Evolutionary conservation across 805 yeast genomes (phyloP), one percentile per base, ranked within the genome.

Genomic region (Barnettozyma botsteinii): DNA sequence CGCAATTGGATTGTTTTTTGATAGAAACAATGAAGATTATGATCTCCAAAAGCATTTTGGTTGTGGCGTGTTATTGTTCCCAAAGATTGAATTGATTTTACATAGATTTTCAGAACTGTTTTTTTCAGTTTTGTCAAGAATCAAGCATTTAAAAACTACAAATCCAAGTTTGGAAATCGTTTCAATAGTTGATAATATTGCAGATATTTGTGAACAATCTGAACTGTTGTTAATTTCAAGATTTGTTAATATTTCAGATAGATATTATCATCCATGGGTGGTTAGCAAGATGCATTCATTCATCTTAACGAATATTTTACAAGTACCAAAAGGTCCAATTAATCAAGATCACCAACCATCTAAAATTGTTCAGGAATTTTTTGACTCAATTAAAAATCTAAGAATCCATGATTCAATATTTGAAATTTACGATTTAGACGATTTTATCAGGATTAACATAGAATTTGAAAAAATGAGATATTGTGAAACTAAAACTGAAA

Each of bases 211-310:
- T 14, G 21, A 19, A 4, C 36, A 23, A n/a, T 25, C 40, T 3
- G 32, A 35, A 20, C 43, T 27, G 6, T 41, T 40, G 10, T 41
- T 51, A 8, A 20, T 47, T 13, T 35, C 42, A 10, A 45, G 41
- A 4, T 43, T 38, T 23, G 37, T 35, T n/a, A 31, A 33, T 4
- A 29, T 53, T 11, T 35, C 55, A 10, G 53, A 52, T 20, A 38
- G 30, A 2, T 56, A 56, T 33, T 56, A 55, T 34, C 60, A 55
- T 33, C 37, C 50, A 2, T 56, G 60, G 60, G 48, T 47, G 11
- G 46, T 48, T 8, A 38, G 46, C 15, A 56, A 52, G 31, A 45
- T 53, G 21, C 56, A 55, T 31, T 17, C 46, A 1, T 48, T 34
- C 31, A 53, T 55, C 1, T 19, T 41, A 4, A 35, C 41, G 12